Base-by-base conservation (phyloP, 495 filamentous ascomycete species). In the Friedmanniomyces endolithicus region DNA sequence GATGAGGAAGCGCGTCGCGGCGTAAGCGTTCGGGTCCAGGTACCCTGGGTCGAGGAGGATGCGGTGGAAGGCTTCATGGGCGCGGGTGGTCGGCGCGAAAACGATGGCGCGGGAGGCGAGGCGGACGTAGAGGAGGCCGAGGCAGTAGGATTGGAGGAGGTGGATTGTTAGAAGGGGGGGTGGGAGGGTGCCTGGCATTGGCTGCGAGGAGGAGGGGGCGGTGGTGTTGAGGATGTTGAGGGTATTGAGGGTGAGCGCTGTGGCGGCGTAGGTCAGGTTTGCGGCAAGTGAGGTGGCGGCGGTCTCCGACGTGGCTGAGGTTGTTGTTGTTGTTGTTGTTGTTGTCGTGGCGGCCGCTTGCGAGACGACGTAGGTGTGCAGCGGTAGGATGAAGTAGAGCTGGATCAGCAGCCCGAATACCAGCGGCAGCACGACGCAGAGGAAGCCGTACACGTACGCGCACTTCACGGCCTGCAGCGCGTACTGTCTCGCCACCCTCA, bases 51-150 rank as follows among this genome's bases (percentile, higher is more conserved):
- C 82, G 46, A 89, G 77, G 35, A 96, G n/a, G 11, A 50, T 82
- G 29, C 81, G 83, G 23, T 81, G 78, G 23, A 94, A 76, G 1
- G 86, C 84, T 45, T 77, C 75, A 0, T 88, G 85, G 0, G 84
- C 78, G 19, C 85, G 82, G 17, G 86, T 86, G 14, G 75, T 72
- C 53, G 68, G 75, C 37, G 75, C 72, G 62, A 78, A 76, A 46
- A 86, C 74, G 44, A 88, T 74, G 55, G 87, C 65, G 35, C 86
- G 85, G 35, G 78, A 75, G n/a, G 79, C 80, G 69, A 96, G 80
- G 55, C 94, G 90, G 48, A 94, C 78, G 68, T 96, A 96, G 29
- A 98, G 76, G 19, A 97, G 79, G 9, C 94, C 94, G 2, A 97
- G 71, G 0, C 89, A 94, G 89, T 94, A 98, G 61, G 87, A 81